Base-by-base conservation (phyloP, 371 early-diverging fungal genomes). In the Mucor indicus region DNA sequence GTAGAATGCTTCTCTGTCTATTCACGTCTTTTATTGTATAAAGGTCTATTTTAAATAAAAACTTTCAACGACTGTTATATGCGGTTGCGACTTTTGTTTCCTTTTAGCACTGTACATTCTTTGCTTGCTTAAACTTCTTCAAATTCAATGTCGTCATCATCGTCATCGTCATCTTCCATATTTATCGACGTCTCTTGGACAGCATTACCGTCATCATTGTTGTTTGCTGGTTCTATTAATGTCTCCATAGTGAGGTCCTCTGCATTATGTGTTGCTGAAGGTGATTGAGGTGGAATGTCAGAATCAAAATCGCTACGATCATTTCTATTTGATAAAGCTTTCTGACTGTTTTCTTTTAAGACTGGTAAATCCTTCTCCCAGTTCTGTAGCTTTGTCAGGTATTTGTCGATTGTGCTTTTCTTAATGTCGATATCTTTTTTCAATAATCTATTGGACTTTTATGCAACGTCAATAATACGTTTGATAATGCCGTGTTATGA, bases 61-160 rank as follows among this genome's bases (percentile, higher is more conserved):
- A n/a, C n/a, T n/a, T n/a, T n/a, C n/a, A n/a, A n/a, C n/a, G n/a
- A n/a, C n/a, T n/a, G n/a, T n/a, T n/a, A n/a, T n/a, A n/a, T n/a
- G n/a, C n/a, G n/a, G n/a, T n/a, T n/a, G n/a, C n/a, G n/a, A n/a
- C n/a, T n/a, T n/a, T n/a, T n/a, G n/a, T n/a, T n/a, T n/a, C n/a
- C n/a, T n/a, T n/a, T n/a, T n/a, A n/a, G n/a, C n/a, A n/a, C n/a
- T n/a, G n/a, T n/a, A n/a, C n/a, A n/a, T n/a, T n/a, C n/a, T n/a
- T n/a, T n/a, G n/a, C n/a, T n/a, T n/a, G n/a, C n/a, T 33, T 55
- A 64, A 17, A 56, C 54, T 56, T 52, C 56, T 39, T 64, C 64
- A 60, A 64, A 64, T 53, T 56, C 55, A 7, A 48, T 51, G 21
- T 57, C 55, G 11, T 60, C 60, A 7, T 54, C 55, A 3, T 64